phyloP scores from a whole-genome alignment of 192 early-diverging fungal genomes.

The Entomortierella parvispora region DNA sequence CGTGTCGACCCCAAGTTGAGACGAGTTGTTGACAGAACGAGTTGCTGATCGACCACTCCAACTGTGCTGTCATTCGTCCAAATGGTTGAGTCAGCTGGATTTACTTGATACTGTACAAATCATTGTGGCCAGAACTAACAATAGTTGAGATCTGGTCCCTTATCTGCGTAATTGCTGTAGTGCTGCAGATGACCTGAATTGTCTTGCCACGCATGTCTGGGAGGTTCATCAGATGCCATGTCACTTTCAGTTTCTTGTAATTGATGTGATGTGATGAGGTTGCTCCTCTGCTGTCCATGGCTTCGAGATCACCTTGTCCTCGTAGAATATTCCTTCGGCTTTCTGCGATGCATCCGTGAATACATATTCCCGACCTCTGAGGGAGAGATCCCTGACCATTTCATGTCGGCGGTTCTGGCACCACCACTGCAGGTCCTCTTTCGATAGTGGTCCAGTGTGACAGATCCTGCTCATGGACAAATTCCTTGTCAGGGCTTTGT shows the following conservation, averaged over 20 bases:
- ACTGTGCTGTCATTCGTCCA: background rate
- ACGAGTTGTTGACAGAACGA: conserved; percentile 16
- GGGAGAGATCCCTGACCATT: conserved; percentile 10
- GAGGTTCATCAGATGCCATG: conserved; percentile 11
- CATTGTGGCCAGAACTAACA: conserved; percentile 3
- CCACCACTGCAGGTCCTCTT: background rate
- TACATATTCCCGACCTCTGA: conserved; percentile 1
- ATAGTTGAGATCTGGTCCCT: conserved; percentile 10
- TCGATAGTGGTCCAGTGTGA: too few species aligned
- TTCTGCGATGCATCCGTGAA: conserved; percentile 39
- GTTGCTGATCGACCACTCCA: conserved; percentile 26
- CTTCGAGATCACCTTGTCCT: background rate
- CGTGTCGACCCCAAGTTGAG: conserved; percentile 1
- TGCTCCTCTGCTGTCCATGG: background rate
- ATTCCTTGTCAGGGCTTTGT: background rate
- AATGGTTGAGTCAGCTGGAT: conserved; percentile 40
- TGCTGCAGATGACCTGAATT: conserved; percentile 15
- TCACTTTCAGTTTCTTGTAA: conserved; percentile 21
- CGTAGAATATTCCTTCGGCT: background rate
- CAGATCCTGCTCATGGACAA: too few species aligned
- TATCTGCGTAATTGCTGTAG: conserved; percentile 22
- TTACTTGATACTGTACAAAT: conserved; percentile 31
- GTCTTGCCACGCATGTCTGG: conserved; percentile 3
- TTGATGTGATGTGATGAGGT: conserved; percentile 17
- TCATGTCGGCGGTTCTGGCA: background rate